These are phyloP conservation scores for Psophocarpus tetragonolobus DNA, from an alignment of 306 rosid genomes.

Conservation along the genomic window DNA sequence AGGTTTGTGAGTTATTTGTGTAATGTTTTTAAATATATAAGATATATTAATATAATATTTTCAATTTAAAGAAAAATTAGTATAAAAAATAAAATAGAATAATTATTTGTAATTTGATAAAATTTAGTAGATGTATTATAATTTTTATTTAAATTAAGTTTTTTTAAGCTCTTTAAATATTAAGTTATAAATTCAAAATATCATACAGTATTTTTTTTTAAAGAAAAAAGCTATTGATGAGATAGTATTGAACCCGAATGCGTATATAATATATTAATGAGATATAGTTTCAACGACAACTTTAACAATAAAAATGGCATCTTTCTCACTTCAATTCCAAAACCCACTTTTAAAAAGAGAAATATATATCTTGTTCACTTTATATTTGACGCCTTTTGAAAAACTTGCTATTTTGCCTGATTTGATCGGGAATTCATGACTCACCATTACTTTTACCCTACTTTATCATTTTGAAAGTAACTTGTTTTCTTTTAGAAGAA, in stretches of 20 bases:
- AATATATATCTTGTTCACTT: constrained; percentile 35
- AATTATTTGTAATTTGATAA: too few species aligned
- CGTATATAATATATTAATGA: constrained; percentile 21
- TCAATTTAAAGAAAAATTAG: too few species aligned
- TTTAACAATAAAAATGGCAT: constrained; percentile 35
- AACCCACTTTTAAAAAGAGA: constrained; percentile 50
- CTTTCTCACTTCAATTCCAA: constrained; percentile 43
- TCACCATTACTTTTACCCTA: constrained; percentile 5
- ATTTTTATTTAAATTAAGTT: too few species aligned
- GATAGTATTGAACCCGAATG: constrained; percentile 12
- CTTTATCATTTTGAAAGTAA: constrained; percentile 25
- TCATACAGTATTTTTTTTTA: neutral
- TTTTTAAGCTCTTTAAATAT: too few species aligned
- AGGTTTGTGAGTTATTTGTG: too few species aligned
- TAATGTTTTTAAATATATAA: too few species aligned
- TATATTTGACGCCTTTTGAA: constrained; percentile 41
- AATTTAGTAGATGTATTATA: too few species aligned
- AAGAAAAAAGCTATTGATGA: neutral
- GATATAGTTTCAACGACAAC: constrained; percentile 28
- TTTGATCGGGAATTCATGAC: constrained; percentile 29
- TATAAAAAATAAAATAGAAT: too few species aligned
- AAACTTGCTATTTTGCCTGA: constrained; percentile 37
- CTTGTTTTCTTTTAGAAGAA: constrained; percentile 43
- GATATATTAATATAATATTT: too few species aligned
- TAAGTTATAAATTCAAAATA: neutral